These are phyloP conservation scores for Anthracocystis setariae DNA, from an alignment of 1,284 basidiomycete genomes.

Conservation along the genomic window DNA sequence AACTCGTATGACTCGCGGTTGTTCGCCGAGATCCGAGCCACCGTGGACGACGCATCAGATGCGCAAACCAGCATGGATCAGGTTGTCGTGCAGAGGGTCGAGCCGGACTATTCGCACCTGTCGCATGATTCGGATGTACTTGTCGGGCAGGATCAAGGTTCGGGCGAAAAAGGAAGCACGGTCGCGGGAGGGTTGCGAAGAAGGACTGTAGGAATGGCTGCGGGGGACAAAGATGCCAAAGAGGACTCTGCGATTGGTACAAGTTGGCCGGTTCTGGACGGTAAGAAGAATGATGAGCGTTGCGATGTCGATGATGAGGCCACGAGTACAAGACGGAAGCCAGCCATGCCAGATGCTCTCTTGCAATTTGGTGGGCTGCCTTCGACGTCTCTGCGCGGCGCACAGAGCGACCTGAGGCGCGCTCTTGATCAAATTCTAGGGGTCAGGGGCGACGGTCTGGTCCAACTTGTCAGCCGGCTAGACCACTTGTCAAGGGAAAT, in stretches of 20 bases:
- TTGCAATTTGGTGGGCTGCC: constrained; percentile 52
- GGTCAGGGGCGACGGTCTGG: constrained; percentile 4
- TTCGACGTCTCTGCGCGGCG: constrained; percentile 25
- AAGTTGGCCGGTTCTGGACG: background rate
- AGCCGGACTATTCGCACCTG: constrained; percentile 34
- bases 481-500: constrained; percentile 12
- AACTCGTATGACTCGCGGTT: constrained; percentile 52
- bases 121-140: constrained; percentile 3
- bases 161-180: background rate
- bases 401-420: constrained; percentile 37
- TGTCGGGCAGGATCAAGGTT: constrained; percentile 6
- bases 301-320: background rate
- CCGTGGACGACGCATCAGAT: constrained; percentile 3
- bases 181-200: background rate
- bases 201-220: background rate
- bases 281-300: background rate
- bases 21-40: constrained; percentile 11
- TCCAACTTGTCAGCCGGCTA: constrained; percentile 18
- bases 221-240: background rate
- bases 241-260: background rate
- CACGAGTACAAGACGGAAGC: background rate
- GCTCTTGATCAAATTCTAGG: constrained; percentile 23
- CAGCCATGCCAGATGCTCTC: constrained; percentile 25
- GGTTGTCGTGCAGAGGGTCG: constrained; percentile 5
- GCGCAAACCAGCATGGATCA: background rate